These are phyloP conservation scores for Knoxdaviesia proteae DNA, from an alignment of 2,329 filamentous ascomycete species.

Conservation along the genomic window DNA sequence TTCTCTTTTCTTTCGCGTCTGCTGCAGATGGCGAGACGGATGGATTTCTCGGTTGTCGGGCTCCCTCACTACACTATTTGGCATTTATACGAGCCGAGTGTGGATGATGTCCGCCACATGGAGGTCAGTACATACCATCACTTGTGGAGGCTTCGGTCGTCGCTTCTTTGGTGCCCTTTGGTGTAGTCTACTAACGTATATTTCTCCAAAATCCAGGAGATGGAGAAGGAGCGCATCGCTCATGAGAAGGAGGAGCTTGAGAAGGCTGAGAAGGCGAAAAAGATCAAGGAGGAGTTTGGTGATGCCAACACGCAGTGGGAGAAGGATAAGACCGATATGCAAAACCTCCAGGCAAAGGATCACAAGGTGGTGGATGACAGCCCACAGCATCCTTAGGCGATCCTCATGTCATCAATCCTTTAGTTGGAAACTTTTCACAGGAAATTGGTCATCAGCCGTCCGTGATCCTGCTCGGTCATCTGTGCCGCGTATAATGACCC, in stretches of 20 bases:
- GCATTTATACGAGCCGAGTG: constrained; percentile 98
- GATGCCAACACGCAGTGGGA: constrained; percentile 68
- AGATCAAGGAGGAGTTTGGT: constrained; percentile 63
- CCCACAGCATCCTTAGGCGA: constrained; percentile 21
- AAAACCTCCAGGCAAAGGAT: constrained; percentile 26
- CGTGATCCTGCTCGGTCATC: no score
- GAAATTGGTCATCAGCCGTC: no score
- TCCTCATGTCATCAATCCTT: no score
- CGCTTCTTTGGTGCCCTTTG: background rate
- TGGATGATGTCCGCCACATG: constrained; percentile 95
- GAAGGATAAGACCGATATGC: constrained; percentile 65
- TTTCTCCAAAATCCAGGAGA: constrained; percentile 36
- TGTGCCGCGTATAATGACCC: no score
- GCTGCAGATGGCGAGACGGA: constrained; percentile 77
- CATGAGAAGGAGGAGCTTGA: constrained; percentile 53
- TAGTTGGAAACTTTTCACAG: no score
- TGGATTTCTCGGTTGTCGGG: constrained; percentile 88
- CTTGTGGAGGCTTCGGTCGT: background rate
- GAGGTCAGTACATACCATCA: constrained; percentile 29
- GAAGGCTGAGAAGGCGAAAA: constrained; percentile 50
- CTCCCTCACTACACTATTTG: constrained; percentile 96
- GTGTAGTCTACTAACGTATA: constrained; percentile 5
- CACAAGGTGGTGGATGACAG: constrained; percentile 24
- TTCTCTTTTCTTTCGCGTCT: constrained; percentile 4
- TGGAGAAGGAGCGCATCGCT: constrained; percentile 69